Evolutionary conservation across 2,329 filamentous ascomycete species (phyloP).

Genomic region (Fusarium torreyae): DNA sequence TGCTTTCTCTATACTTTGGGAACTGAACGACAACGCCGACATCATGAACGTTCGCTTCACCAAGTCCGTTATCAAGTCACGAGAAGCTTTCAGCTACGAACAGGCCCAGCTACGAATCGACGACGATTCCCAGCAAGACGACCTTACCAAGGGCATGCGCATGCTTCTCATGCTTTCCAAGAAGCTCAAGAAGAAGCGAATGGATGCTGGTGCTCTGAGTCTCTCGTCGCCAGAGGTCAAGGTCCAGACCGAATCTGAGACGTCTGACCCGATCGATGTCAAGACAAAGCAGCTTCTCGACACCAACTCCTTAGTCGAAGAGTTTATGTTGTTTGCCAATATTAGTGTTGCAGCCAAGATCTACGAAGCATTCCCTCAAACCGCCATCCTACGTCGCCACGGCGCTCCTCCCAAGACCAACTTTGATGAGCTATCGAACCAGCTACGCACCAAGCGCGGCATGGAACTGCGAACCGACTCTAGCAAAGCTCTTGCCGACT

Average conservation of each 20-base stretch:
- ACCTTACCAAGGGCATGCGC: slow-evolving; percentile 91
- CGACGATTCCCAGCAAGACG: slow-evolving; percentile 87
- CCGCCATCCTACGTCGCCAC: slow-evolving; percentile 92
- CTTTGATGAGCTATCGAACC: slow-evolving; percentile 93
- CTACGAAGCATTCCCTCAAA: slow-evolving; percentile 93
- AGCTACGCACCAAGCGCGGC: slow-evolving; percentile 88
- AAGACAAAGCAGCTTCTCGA: slow-evolving; percentile 95
- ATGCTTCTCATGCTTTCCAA: slow-evolving; percentile 89
- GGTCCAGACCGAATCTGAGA: slow-evolving; percentile 95
- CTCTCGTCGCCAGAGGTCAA: slow-evolving; percentile 98
- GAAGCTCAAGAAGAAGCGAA: slow-evolving; percentile 93
- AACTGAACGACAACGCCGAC: slow-evolving; percentile 87
- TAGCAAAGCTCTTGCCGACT: slow-evolving; percentile 93
- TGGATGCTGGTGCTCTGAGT: slow-evolving; percentile 95
- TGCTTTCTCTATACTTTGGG: slow-evolving; percentile 90
- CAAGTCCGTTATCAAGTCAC: slow-evolving; percentile 97
- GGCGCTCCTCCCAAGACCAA: slow-evolving; percentile 93
- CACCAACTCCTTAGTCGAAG: slow-evolving; percentile 97
- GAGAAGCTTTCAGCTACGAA: slow-evolving; percentile 98
- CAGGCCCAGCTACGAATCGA: slow-evolving; percentile 95
- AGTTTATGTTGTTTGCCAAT: slow-evolving; percentile 99
- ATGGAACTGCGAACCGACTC: slow-evolving; percentile 87
- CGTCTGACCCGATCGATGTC: slow-evolving; percentile 94
- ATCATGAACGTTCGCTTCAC: slow-evolving; percentile 90
- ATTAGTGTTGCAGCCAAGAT: slow-evolving; percentile 93